Percentiles rank a stretch among this genome's conserved stretches.
phyloP scores from a whole-genome alignment of 1,284 basidiomycete genomes.

The Austroboletus sp. region DNA sequence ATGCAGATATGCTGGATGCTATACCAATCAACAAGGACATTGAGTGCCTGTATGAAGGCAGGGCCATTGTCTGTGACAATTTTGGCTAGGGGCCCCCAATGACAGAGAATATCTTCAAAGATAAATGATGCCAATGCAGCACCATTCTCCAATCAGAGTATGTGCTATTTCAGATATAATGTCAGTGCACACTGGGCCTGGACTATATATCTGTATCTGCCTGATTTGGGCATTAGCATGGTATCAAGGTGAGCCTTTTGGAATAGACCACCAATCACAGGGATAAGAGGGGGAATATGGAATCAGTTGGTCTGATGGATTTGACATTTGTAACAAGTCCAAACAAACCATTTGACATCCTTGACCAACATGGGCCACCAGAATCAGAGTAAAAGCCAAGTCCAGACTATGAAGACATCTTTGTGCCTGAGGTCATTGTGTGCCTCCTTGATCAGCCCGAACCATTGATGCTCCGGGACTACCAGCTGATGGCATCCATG shows the following conservation, averaged over 20 bases:
- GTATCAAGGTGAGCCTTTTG: too few relatives aligned
- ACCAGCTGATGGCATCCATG: not conserved
- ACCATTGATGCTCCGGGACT: not conserved
- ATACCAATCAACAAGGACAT: conserved; percentile 31
- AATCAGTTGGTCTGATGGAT: too few relatives aligned
- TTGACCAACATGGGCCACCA: too few relatives aligned
- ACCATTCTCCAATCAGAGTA: conserved; percentile 14
- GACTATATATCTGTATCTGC: not conserved
- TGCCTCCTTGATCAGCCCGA: too few relatives aligned
- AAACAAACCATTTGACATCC: too few relatives aligned
- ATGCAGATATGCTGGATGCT: too few relatives aligned
- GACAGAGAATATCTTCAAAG: too few relatives aligned
- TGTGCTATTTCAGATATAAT: conserved; percentile 16
- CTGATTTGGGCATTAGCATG: too few relatives aligned
- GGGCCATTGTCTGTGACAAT: too few relatives aligned
- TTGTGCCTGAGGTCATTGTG: not conserved
- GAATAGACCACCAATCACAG: too few relatives aligned
- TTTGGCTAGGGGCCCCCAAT: conserved; percentile 9
- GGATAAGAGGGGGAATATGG: not conserved
- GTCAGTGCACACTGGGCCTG: not conserved
- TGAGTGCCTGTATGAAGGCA: conserved; percentile 31
- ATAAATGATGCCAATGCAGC: not conserved
- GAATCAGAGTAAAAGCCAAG: not conserved
- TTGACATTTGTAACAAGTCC: too few relatives aligned
- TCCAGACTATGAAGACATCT: not conserved